A percentile compares a stretch with the other conserved stretches of the same genome.
These are phyloP conservation scores for Rubia tinctorum DNA, from an alignment of 305 asterid genomes.

Conservation along the genomic window DNA sequence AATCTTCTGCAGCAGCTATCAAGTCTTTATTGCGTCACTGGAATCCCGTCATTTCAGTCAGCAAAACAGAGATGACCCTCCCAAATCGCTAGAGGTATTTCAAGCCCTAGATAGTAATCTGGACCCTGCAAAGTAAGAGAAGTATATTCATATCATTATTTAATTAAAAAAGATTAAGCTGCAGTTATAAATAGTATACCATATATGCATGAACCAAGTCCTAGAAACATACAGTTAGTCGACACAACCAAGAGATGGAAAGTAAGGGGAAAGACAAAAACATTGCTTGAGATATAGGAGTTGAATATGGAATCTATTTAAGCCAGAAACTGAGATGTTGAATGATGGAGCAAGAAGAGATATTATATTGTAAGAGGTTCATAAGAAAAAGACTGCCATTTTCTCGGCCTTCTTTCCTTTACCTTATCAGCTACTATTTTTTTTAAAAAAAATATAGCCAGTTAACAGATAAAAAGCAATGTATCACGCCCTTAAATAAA, in stretches of 20 bases:
- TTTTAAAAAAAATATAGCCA: background rate
- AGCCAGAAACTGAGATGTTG: background rate
- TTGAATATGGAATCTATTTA: background rate
- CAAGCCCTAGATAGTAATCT: conserved; percentile 32
- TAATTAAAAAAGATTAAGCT: background rate
- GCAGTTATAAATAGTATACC: background rate
- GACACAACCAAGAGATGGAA: background rate
- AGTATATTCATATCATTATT: background rate
- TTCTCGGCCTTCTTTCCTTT: background rate
- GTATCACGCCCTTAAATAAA: background rate
- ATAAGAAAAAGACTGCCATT: background rate
- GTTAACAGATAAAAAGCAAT: background rate
- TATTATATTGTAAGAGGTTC: background rate
- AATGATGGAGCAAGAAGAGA: background rate
- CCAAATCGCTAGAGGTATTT: background rate
- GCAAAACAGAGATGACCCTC: background rate
- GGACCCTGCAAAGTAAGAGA: conserved; percentile 27
- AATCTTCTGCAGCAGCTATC: background rate
- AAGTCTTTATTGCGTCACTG: background rate
- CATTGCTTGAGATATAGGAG: background rate
- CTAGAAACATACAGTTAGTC: too few species aligned
- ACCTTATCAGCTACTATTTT: background rate
- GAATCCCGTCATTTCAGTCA: background rate
- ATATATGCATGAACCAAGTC: background rate
- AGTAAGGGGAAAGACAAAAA: background rate